phyloP scores from a whole-genome alignment of 495 filamentous ascomycete species.

The Trichodelitschia bisporula region DNA sequence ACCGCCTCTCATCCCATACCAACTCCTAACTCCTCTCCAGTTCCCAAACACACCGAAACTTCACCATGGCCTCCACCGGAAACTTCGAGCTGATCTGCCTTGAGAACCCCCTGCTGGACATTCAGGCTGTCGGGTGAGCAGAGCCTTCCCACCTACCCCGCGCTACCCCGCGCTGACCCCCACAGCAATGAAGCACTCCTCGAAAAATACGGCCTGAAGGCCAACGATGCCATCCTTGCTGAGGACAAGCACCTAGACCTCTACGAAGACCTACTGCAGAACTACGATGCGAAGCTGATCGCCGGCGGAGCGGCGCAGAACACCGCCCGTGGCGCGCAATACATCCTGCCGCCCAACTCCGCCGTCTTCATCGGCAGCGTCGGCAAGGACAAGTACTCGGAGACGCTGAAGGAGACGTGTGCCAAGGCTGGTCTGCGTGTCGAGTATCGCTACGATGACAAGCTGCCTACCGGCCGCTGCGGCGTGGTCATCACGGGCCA shows the following conservation, averaged over 20 bases:
- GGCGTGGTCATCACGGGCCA: slow-evolving; percentile 91
- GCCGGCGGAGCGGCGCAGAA: slow-evolving; percentile 96
- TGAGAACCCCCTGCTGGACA: slow-evolving; percentile 94
- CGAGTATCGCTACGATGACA: slow-evolving; percentile 76
- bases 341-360: slow-evolving; percentile 68
- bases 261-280: slow-evolving; percentile 76
- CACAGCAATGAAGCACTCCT: slow-evolving; percentile 49
- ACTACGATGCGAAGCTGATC: slow-evolving; percentile 76
- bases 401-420: slow-evolving; percentile 55
- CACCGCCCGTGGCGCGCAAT: slow-evolving; percentile 86
- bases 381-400: slow-evolving; percentile 72
- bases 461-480: slow-evolving; percentile 69
- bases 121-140: slow-evolving; percentile 54
- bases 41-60: too few relatives aligned
- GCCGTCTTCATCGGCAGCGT: slow-evolving; percentile 85
- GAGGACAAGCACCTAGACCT: slow-evolving; percentile 69
- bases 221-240: slow-evolving; percentile 92
- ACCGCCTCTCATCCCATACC: too few relatives aligned
- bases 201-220: slow-evolving; percentile 76
- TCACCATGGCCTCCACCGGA: slow-evolving; percentile 42
- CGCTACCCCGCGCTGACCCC: slow-evolving; percentile 5
- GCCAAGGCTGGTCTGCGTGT: slow-evolving; percentile 65
- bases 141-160: background rate
- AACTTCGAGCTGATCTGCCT: slow-evolving; percentile 70
- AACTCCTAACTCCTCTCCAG: too few relatives aligned